Evolutionary conservation across 108 stramenopile species (phyloP).

Genomic region (Cyclotella baltica): DNA sequence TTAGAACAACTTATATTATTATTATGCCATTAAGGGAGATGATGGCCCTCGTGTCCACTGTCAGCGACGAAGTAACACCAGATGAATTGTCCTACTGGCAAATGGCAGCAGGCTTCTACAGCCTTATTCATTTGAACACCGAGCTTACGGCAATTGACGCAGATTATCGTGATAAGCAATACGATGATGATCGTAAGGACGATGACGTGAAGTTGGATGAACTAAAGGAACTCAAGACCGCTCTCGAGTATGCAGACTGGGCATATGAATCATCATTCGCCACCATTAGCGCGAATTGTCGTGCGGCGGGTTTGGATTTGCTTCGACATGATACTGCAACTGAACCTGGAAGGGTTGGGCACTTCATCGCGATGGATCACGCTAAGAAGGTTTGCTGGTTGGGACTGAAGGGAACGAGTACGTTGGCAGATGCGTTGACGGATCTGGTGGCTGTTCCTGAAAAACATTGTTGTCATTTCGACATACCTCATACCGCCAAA

Average conservation of each 20-base stretch:
- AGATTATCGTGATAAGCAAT: constrained; percentile 7
- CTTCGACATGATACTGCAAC: constrained; percentile 42
- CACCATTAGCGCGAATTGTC: constrained; percentile 1
- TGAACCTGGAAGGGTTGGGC: constrained; percentile 46
- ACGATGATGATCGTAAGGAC: background rate
- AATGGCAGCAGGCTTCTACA: constrained; percentile 1
- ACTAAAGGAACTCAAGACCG: constrained; percentile 5
- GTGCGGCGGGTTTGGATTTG: background rate
- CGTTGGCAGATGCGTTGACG: constrained; percentile 62
- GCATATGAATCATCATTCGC: background rate
- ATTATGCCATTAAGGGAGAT: too few species aligned
- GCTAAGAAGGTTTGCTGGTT: constrained; percentile 53
- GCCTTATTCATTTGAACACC: background rate
- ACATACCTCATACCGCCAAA: constrained; percentile 11
- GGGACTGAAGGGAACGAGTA: constrained; percentile 65
- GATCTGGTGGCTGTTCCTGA: constrained; percentile 51
- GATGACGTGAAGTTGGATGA: constrained; percentile 7
- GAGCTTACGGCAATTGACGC: background rate
- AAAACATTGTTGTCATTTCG: constrained; percentile 42
- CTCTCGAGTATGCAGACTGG: constrained; percentile 5
- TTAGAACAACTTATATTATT: too few species aligned
- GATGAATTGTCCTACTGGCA: constrained; percentile 5
- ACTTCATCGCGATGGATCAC: constrained; percentile 42
- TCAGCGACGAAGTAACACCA: background rate
- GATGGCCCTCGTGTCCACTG: background rate